Evolutionary conservation across 306 rosid genomes (phyloP).

Genomic region (Betula pendula): DNA sequence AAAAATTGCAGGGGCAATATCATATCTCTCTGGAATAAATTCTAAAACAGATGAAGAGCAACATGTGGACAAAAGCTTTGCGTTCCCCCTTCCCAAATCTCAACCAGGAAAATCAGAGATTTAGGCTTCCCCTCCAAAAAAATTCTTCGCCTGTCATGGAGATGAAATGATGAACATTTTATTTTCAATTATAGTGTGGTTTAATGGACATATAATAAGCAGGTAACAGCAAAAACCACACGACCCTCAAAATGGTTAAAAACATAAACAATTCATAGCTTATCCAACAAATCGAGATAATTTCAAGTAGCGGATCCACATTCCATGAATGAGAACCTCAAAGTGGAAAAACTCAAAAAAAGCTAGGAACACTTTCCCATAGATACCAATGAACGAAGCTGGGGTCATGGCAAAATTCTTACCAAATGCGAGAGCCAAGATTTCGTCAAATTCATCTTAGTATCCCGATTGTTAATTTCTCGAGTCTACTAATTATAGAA

Average conservation of each 20-base stretch:
- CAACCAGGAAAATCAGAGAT: constrained; percentile 18
- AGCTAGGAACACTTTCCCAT: not conserved
- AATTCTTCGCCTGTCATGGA: constrained; percentile 61
- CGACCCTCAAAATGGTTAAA: constrained; percentile 14
- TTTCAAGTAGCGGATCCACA: not conserved
- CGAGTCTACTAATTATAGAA: not conserved
- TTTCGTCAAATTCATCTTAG: not conserved
- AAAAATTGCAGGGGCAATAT: not conserved
- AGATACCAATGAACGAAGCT: not conserved
- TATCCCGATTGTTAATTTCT: not conserved
- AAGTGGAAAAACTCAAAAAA: too few species aligned
- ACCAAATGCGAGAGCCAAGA: not conserved
- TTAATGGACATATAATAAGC: constrained; percentile 15
- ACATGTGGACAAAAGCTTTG: constrained; percentile 8
- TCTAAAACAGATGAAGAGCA: constrained; percentile 25
- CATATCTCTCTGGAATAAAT: constrained; percentile 4
- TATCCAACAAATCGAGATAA: not conserved
- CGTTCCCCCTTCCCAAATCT: constrained; percentile 24
- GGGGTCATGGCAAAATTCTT: not conserved
- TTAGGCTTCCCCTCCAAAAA: constrained; percentile 41
- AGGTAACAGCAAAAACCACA: constrained; percentile 1
- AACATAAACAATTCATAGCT: not conserved
- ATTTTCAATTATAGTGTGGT: constrained; percentile 17
- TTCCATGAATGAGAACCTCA: not conserved
- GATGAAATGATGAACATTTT: constrained; percentile 25